These are phyloP conservation scores for Aspergillus sp. DNA, from an alignment of 2,329 filamentous ascomycete genomes.

Conservation along the genomic window DNA sequence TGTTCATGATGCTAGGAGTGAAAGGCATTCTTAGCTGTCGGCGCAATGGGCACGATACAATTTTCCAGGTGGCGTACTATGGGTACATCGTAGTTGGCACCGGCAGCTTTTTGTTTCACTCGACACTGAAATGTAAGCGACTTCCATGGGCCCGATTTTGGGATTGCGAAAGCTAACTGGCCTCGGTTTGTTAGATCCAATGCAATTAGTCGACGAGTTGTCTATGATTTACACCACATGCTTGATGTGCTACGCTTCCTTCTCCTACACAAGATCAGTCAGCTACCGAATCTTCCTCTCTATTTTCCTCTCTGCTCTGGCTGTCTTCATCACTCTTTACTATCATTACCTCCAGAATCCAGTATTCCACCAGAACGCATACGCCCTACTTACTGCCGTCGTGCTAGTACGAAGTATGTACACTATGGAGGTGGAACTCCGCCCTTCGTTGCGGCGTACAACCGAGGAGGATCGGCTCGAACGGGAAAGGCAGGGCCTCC, in stretches of 20 bases:
- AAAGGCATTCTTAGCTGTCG: conserved; percentile 74
- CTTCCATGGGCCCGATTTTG: neutral
- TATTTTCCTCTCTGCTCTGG: conserved; percentile 54
- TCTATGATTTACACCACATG: conserved; percentile 73
- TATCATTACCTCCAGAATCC: conserved; percentile 83
- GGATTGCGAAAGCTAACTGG: conserved; percentile 21
- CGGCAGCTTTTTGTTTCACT: conserved; percentile 64
- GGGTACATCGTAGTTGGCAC: conserved; percentile 62
- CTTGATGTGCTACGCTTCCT: conserved; percentile 71
- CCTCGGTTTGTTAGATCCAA: conserved; percentile 54
- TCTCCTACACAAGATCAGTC: conserved; percentile 64
- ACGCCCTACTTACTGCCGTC: conserved; percentile 68
- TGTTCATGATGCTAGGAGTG: conserved; percentile 76
- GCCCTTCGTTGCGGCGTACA: conserved; percentile 57
- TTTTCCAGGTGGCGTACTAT: conserved; percentile 69
- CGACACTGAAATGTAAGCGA: conserved; percentile 60
- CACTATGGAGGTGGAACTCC: conserved; percentile 69
- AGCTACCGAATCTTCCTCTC: conserved; percentile 56
- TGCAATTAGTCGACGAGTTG: conserved; percentile 70
- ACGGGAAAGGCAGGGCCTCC: conserved; percentile 35
- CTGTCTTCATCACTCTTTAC: conserved; percentile 71
- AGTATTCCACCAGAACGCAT: conserved; percentile 78
- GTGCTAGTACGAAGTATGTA: conserved; percentile 73
- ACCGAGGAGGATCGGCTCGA: conserved; percentile 46
- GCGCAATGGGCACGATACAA: conserved; percentile 68